Evolutionary conservation across 208 protist species (phyloP).

Genomic region (Trypanosoma avium): DNA sequence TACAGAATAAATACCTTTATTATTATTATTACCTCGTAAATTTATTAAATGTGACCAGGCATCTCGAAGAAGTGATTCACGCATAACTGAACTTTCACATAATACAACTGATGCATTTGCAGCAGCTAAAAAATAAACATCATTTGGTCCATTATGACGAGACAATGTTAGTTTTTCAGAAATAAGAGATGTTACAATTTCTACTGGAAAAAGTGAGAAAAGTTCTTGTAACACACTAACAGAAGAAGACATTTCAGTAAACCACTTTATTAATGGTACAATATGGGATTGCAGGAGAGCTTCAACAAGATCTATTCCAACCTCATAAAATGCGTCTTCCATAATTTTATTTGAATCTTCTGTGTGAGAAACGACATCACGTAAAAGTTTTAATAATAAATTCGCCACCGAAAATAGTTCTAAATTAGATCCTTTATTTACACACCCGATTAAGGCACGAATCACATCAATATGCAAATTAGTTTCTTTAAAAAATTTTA

Average conservation of each 20-base stretch:
- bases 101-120: slow-evolving; percentile 15
- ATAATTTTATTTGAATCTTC: not conserved
- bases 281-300: not conserved
- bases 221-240: slow-evolving; percentile 13
- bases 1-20: too few species aligned
- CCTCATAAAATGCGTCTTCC: slow-evolving; percentile 8
- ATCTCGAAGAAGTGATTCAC: not conserved
- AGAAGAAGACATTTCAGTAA: slow-evolving; percentile 16
- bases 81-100: not conserved
- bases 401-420: not conserved
- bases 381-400: slow-evolving; percentile 14
- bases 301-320: slow-evolving; percentile 13
- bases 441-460: slow-evolving; percentile 6
- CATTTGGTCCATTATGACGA: not conserved
- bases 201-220: slow-evolving; percentile 6
- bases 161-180: not conserved
- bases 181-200: slow-evolving; percentile 1
- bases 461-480: slow-evolving; percentile 4
- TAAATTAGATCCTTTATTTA: not conserved
- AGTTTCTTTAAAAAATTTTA: not conserved
- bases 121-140: not conserved
- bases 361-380: not conserved
- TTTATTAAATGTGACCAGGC: slow-evolving; percentile 4
- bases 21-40: not conserved
- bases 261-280: slow-evolving; percentile 2